Percentiles rank a stretch among this genome's conserved stretches.
Evolutionary conservation across 148 eudicot genomes (phyloP).

Genomic region (Polygonum maritimum): DNA sequence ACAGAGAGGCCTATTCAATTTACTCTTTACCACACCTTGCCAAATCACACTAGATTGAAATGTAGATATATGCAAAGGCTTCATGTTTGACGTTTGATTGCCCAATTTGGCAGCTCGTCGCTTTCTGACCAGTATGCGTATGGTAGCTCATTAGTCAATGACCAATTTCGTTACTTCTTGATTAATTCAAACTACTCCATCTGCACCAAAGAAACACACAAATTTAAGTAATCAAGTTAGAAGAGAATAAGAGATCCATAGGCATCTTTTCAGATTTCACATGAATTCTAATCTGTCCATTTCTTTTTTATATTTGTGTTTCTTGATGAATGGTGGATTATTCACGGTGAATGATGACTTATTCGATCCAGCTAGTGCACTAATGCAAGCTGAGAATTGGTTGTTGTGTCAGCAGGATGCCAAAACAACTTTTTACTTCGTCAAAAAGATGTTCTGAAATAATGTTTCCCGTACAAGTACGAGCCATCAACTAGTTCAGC

Average conservation of each 20-base stretch:
- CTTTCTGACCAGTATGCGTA: not conserved
- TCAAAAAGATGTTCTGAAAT: too few species aligned
- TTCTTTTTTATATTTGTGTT: not conserved
- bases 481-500: too few species aligned
- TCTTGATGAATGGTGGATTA: not conserved
- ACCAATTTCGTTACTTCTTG: not conserved
- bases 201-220: not conserved
- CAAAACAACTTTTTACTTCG: not conserved
- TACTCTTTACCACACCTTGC: not conserved
- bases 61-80: not conserved
- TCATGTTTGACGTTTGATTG: not conserved
- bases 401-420: not conserved
- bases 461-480: too few species aligned
- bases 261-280: not conserved
- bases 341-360: not conserved
- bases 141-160: not conserved
- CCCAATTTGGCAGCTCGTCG: not conserved
- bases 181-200: slow-evolving; percentile 1
- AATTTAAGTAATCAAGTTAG: not conserved
- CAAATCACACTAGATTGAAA: not conserved
- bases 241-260: not conserved
- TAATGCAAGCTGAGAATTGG: not conserved
- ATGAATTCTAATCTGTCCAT: not conserved
- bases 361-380: not conserved
- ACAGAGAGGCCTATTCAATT: not conserved